Base-by-base conservation (phyloP, 2,329 filamentous ascomycete species). In the Ascosphaera aggregata region DNA sequence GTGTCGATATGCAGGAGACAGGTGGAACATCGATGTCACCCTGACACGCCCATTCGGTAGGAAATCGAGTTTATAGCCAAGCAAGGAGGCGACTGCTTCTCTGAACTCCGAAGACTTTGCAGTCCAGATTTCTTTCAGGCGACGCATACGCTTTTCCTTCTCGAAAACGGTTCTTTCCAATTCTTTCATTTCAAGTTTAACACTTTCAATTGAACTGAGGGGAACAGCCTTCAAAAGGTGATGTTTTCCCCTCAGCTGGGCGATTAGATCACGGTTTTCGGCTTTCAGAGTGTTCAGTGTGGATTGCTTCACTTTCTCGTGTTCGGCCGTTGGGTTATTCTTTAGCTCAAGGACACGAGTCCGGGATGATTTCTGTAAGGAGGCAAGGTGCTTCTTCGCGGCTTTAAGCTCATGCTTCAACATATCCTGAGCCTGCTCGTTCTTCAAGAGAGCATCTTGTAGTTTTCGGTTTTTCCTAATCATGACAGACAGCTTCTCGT, bases 21-120 rank as follows among this genome's bases (percentile, higher is more conserved):
- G 77, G 52, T 79, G 80, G 52, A 86, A 91, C 46, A 86, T 78
- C 43, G 70, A 78, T 40, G 86, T 91, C 17, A 94, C 81, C 22
- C 82, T 76, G 59, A 94, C 91, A 50, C 92, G 86, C 34, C 89
- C 89, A 54, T 93, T 93, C n/a, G 85, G 84, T 54, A 94, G 77
- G 54, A 98, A 95, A 22, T 89, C 84, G 9, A 95, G 73, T 39
- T 86, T 86, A 78, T 85, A 98, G 0, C 89, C 89, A 0, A 98
- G 67, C 1, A 93, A 77, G 16, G 76, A 82, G 45, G 85, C 85
- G 42, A 98, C 85, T 22, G 85, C 82, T 59, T 95, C 84, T 38
- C 91, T 81, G 61, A 98, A 95, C 59, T 98, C 89, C 49, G 79
- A 73, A 1, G 80, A 84, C 56, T 95, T 98, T 47, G 78, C 71